Conservation (phyloP, 441 rosid genomes). For the Flueggea neowawraea region DNA sequence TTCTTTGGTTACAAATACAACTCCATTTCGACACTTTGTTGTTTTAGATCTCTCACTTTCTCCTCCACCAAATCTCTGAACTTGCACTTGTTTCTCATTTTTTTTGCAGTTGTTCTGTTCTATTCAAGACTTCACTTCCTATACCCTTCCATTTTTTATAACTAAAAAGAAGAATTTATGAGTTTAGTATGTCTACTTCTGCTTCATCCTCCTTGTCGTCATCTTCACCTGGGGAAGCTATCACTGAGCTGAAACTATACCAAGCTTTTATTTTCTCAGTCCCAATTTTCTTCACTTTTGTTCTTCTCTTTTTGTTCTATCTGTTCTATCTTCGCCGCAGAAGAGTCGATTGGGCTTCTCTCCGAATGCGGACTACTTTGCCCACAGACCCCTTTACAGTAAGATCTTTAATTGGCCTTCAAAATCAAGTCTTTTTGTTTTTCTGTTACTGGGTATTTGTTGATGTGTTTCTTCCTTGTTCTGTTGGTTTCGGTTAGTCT, state of each 20-base stretch:
- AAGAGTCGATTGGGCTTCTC: constrained; percentile 63
- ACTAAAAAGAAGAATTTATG: neutral
- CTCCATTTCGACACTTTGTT: too few relatives aligned
- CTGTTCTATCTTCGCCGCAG: constrained; percentile 74
- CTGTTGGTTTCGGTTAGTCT: constrained; percentile 24
- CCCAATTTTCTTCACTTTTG: constrained; percentile 71
- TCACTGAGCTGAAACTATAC: constrained; percentile 65
- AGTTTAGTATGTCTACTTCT: constrained; percentile 34
- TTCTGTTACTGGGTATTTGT: constrained; percentile 7
- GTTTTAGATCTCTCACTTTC: too few relatives aligned
- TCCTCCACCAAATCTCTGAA: too few relatives aligned
- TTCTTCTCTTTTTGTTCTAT: constrained; percentile 72
- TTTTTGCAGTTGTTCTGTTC: neutral
- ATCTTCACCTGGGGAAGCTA: constrained; percentile 12
- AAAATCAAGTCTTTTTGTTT: neutral
- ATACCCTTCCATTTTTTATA: too few relatives aligned
- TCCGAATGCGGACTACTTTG: constrained; percentile 49
- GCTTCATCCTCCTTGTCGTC: constrained; percentile 17
- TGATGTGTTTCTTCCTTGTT: constrained; percentile 4
- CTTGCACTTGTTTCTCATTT: too few relatives aligned
- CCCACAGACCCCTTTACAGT: constrained; percentile 30
- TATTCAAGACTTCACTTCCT: too few relatives aligned
- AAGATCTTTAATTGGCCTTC: constrained; percentile 3
- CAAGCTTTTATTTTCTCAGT: constrained; percentile 79
- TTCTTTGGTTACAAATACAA: too few relatives aligned